phyloP scores from a whole-genome alignment of 1,139 yeast species.

The Blastobotrys apis region DNA sequence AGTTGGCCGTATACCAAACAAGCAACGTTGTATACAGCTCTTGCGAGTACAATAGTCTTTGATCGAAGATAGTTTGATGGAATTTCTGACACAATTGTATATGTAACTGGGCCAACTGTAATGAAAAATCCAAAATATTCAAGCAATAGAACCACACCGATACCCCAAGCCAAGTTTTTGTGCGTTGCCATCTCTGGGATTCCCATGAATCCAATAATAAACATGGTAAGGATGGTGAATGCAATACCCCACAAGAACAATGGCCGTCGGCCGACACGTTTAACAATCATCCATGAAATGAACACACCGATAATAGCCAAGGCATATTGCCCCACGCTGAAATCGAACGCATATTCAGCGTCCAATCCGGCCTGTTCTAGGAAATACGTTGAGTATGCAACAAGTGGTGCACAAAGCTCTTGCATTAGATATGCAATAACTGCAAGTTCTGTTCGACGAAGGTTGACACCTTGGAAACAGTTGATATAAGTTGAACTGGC shows the following conservation, averaged over 20 bases:
- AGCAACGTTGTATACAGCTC: slow-evolving; percentile 42
- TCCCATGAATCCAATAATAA: not conserved
- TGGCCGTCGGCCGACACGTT: slow-evolving; percentile 44
- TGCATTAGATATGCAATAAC: slow-evolving; percentile 14
- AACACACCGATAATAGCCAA: slow-evolving; percentile 19
- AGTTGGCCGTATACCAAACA: slow-evolving; percentile 39
- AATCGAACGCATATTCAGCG: slow-evolving; percentile 17
- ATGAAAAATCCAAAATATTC: not conserved
- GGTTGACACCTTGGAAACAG: slow-evolving; percentile 46
- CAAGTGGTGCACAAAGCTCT: slow-evolving; percentile 31
- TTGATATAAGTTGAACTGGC: slow-evolving; percentile 40
- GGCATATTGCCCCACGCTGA: slow-evolving; percentile 25
- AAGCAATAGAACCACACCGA: not conserved
- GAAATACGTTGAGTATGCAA: slow-evolving; percentile 30
- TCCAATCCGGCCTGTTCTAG: slow-evolving; percentile 21
- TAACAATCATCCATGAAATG: slow-evolving; percentile 13
- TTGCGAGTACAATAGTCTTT: slow-evolving; percentile 52
- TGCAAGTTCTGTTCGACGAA: slow-evolving; percentile 51
- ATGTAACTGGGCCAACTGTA: slow-evolving; percentile 57
- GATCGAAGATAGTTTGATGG: slow-evolving; percentile 54
- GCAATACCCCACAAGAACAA: slow-evolving; percentile 43
- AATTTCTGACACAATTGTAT: slow-evolving; percentile 53
- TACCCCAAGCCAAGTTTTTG: slow-evolving; percentile 14
- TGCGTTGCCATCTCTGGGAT: not conserved
- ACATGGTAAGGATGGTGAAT: slow-evolving; percentile 15